phyloP scores from a whole-genome alignment of 805 yeast genomes.

The Wickerhamiella bombiphila region DNA sequence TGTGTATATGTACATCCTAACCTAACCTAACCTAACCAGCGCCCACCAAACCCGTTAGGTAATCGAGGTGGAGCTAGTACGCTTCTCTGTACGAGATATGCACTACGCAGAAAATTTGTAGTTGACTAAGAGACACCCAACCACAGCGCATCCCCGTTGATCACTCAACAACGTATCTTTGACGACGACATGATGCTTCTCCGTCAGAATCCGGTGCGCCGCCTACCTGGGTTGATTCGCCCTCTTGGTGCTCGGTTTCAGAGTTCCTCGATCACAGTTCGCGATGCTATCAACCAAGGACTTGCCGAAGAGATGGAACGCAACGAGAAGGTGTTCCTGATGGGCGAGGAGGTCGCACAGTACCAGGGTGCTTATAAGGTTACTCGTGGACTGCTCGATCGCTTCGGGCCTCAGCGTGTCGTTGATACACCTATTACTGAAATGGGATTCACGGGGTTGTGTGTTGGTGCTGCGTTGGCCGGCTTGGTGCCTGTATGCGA shows the following conservation, averaged over 20 bases:
- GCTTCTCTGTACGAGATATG: no score
- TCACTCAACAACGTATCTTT: no score
- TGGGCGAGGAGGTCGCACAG: constrained; percentile 99
- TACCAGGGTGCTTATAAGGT: constrained; percentile 98
- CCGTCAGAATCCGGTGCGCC: no score
- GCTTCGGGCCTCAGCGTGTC: constrained; percentile 87
- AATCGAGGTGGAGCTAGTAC: no score
- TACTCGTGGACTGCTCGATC: constrained; percentile 86
- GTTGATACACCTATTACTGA: constrained; percentile 97
- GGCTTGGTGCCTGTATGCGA: constrained; percentile 95
- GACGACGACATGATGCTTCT: no score
- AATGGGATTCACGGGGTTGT: constrained; percentile 94
- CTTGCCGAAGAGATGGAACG: constrained; percentile 95
- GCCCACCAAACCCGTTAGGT: no score
- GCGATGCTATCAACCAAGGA: constrained; percentile 93
- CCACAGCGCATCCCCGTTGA: no score
- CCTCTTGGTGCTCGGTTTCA: background rate
- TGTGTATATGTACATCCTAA: no score
- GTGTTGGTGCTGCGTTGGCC: constrained; percentile 92
- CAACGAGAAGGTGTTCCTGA: constrained; percentile 82
- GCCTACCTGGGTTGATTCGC: no score
- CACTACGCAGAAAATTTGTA: no score
- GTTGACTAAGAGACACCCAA: no score
- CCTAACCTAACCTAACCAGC: no score
- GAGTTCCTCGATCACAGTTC: constrained; percentile 57